phyloP scores from a whole-genome alignment of 2,329 filamentous ascomycete species.

The Nothopassalora personata region DNA sequence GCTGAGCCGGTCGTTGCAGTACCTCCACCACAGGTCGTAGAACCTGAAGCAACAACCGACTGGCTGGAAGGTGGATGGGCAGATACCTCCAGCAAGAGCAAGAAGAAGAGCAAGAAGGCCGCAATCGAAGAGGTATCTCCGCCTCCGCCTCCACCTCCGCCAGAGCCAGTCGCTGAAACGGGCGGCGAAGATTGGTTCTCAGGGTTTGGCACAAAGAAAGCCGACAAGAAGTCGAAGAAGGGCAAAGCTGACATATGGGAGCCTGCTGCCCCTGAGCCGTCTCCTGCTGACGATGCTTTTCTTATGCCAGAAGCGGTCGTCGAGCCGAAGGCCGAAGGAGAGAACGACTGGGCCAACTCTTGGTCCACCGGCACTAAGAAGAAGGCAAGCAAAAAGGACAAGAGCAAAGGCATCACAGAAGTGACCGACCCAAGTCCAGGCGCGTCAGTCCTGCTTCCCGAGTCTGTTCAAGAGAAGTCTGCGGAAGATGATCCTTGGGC shows the following conservation, averaged over 20 bases:
- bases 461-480: slow-evolving; percentile 34
- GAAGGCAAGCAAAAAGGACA: slow-evolving; percentile 45
- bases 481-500: slow-evolving; percentile 32
- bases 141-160: slow-evolving; percentile 23
- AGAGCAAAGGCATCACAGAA: slow-evolving; percentile 40
- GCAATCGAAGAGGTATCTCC: slow-evolving; percentile 22
- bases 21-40: slow-evolving; percentile 29
- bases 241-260: slow-evolving; percentile 11
- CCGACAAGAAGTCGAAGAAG: slow-evolving; percentile 44
- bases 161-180: slow-evolving; percentile 25
- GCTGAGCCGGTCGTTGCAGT: slow-evolving; percentile 18
- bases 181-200: slow-evolving; percentile 51
- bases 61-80: slow-evolving; percentile 28
- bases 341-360: slow-evolving; percentile 48
- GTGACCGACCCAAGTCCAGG: slow-evolving; percentile 29
- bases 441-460: slow-evolving; percentile 40
- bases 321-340: slow-evolving; percentile 45
- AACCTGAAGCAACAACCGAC: slow-evolving; percentile 32
- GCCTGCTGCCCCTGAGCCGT: slow-evolving; percentile 18
- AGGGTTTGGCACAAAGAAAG: slow-evolving; percentile 44
- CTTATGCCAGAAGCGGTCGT: slow-evolving; percentile 44
- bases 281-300: slow-evolving; percentile 15
- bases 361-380: slow-evolving; percentile 54
- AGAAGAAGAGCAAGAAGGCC: slow-evolving; percentile 29
- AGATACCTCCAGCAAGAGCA: slow-evolving; percentile 24